These are phyloP conservation scores for Mercurialis annua DNA, from an alignment of 345 rosid genomes.

Conservation along the genomic window DNA sequence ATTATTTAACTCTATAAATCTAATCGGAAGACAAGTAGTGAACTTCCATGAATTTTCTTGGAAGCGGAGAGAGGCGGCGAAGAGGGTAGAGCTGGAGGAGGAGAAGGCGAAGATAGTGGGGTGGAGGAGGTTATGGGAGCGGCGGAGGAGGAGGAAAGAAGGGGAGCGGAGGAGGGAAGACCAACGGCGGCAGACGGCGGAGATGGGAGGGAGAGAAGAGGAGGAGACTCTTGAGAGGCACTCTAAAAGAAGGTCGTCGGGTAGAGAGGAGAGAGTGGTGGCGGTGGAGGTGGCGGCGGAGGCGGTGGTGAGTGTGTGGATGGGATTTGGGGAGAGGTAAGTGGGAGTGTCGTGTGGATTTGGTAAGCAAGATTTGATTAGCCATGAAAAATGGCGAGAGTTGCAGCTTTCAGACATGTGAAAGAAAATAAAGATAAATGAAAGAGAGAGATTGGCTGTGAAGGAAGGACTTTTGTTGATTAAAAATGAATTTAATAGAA, in stretches of 20 bases:
- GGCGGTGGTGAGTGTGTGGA: slow-evolving; percentile 15
- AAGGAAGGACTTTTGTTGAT: background rate
- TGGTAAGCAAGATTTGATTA: slow-evolving; percentile 82
- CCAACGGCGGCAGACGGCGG: slow-evolving; percentile 87
- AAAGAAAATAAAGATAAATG: background rate
- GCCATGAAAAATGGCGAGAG: slow-evolving; percentile 91
- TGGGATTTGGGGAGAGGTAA: slow-evolving; percentile 26
- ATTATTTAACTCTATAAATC: no score
- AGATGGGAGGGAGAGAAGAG: slow-evolving; percentile 54
- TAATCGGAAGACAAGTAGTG: slow-evolving; percentile 19
- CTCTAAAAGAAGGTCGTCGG: slow-evolving; percentile 75
- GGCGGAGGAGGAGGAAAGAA: slow-evolving; percentile 63
- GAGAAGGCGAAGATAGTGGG: slow-evolving; percentile 63
- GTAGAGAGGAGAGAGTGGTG: slow-evolving; percentile 47
- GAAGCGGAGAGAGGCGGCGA: slow-evolving; percentile 45
- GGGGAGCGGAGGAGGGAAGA: slow-evolving; percentile 60
- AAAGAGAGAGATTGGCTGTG: background rate
- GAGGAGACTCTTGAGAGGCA: slow-evolving; percentile 74
- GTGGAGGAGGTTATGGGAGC: slow-evolving; percentile 43
- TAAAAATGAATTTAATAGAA: no score
- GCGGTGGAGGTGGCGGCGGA: slow-evolving; percentile 9
- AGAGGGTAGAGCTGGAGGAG: slow-evolving; percentile 39
- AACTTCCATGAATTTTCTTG: slow-evolving; percentile 33
- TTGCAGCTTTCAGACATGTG: slow-evolving; percentile 74
- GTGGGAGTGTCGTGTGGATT: slow-evolving; percentile 41